These are phyloP conservation scores for Aspergillus indologenus DNA, from an alignment of 495 filamentous ascomycete genomes.

Conservation along the genomic window DNA sequence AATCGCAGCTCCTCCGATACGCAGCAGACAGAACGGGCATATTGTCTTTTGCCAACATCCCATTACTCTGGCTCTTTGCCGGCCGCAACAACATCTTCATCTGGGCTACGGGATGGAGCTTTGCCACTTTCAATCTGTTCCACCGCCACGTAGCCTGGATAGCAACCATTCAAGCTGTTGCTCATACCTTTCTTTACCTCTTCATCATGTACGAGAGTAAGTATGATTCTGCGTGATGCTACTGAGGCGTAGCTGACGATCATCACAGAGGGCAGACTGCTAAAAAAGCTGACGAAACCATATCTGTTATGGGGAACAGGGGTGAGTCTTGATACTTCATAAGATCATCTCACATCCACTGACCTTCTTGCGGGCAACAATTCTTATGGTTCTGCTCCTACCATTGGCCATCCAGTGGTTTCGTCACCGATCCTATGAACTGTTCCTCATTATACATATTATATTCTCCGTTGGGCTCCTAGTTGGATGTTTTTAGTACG, in stretches of 20 bases:
- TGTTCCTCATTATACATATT: conserved; percentile 54
- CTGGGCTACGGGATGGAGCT: conserved; percentile 55
- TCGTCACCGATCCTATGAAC: conserved; percentile 49
- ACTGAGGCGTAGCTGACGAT: conserved; percentile 3
- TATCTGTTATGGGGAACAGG: conserved; percentile 40
- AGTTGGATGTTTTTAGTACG: conserved; percentile 53
- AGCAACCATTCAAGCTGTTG: conserved; percentile 48
- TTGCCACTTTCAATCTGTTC: conserved; percentile 51
- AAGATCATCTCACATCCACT: not conserved
- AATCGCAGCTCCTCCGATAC: conserved; percentile 38
- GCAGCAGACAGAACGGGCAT: conserved; percentile 52
- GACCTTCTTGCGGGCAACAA: conserved; percentile 38
- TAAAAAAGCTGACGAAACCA: conserved; percentile 29
- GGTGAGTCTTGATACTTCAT: conserved; percentile 19
- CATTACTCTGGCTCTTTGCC: conserved; percentile 50
- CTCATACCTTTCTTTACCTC: conserved; percentile 40
- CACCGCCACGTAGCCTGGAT: conserved; percentile 56
- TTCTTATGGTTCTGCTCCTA: conserved; percentile 46
- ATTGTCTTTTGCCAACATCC: conserved; percentile 49
- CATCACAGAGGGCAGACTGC: conserved; percentile 26
- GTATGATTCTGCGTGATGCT: conserved; percentile 11
- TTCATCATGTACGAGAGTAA: conserved; percentile 32
- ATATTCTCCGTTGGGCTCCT: conserved; percentile 47
- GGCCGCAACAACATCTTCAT: conserved; percentile 55
- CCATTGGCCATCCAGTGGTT: conserved; percentile 47